Conservation (phyloP, 139 green algal genomes). For the Yamagishiella unicocca region DNA sequence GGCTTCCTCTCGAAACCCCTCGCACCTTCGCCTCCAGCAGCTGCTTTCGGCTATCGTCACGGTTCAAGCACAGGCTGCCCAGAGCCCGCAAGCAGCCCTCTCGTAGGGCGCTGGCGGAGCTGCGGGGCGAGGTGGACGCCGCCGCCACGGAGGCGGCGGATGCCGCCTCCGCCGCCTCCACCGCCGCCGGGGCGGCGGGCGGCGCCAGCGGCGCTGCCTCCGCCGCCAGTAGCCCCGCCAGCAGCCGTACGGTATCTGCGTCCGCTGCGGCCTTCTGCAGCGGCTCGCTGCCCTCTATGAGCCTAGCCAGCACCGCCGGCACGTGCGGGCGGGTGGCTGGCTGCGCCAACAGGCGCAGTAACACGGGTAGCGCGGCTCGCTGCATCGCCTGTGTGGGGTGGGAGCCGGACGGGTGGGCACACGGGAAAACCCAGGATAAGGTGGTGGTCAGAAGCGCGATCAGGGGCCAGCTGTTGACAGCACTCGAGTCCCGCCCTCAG, state of each 20-base stretch:
- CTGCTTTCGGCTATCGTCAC: slow-evolving; percentile 72
- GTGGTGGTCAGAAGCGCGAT: neutral
- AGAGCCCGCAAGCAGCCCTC: slow-evolving; percentile 77
- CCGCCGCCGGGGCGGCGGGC: no score
- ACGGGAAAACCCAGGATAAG: neutral
- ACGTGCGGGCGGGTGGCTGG: slow-evolving; percentile 5
- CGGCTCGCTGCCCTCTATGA: slow-evolving; percentile 57
- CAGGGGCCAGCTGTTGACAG: no score
- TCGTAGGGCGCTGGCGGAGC: neutral
- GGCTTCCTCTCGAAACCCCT: neutral
- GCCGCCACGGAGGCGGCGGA: neutral
- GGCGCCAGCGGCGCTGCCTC: neutral
- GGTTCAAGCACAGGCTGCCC: slow-evolving; percentile 69
- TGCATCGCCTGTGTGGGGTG: slow-evolving; percentile 4
- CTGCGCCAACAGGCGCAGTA: slow-evolving; percentile 37
- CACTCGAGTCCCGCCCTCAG: no score
- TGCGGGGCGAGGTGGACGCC: neutral
- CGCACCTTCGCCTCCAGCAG: slow-evolving; percentile 73
- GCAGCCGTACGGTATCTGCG: slow-evolving; percentile 66
- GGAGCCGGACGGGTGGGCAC: neutral
- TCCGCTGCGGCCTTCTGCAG: slow-evolving; percentile 75
- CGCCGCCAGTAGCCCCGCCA: slow-evolving; percentile 66
- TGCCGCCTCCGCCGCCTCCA: neutral
- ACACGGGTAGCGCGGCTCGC: slow-evolving; percentile 43
- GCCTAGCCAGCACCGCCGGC: slow-evolving; percentile 23